phyloP scores from a whole-genome alignment of 2,329 filamentous ascomycete species.

The Fusarium subtropicale region DNA sequence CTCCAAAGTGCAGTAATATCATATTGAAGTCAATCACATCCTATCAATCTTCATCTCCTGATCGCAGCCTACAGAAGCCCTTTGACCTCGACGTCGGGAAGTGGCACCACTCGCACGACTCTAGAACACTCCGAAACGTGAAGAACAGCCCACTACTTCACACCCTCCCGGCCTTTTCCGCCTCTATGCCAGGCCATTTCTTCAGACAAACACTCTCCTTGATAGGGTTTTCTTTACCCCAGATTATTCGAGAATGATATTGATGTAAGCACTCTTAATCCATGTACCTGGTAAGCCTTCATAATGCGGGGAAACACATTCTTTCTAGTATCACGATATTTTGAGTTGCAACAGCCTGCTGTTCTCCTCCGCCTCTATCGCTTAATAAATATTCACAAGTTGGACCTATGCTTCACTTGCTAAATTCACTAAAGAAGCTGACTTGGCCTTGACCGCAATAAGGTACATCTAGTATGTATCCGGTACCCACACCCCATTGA shows the following conservation, averaged over 20 bases:
- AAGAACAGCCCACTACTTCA: slow-evolving; percentile 39
- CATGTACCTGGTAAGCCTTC: neutral
- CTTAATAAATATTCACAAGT: neutral
- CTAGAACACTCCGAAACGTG: slow-evolving; percentile 35
- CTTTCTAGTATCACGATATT: slow-evolving; percentile 18
- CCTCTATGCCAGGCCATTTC: neutral
- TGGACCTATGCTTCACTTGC: neutral
- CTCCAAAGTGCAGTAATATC: neutral
- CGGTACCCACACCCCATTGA: neutral
- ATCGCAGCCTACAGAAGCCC: neutral
- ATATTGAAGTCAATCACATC: neutral
- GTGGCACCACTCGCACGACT: slow-evolving; percentile 44
- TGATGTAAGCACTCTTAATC: slow-evolving; percentile 2
- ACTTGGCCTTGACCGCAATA: neutral
- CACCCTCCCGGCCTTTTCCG: slow-evolving; percentile 32
- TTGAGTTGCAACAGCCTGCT: neutral
- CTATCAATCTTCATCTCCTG: slow-evolving; percentile 8
- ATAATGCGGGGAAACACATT: slow-evolving; percentile 26
- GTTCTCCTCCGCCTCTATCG: neutral
- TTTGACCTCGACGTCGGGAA: slow-evolving; percentile 1
- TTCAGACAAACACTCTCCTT: neutral
- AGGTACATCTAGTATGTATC: neutral
- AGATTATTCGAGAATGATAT: slow-evolving; percentile 31
- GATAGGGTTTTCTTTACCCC: slow-evolving; percentile 32
- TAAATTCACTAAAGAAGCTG: neutral